These are phyloP conservation scores for Cicer yamashitae DNA, from an alignment of 306 rosid genomes.

Conservation along the genomic window DNA sequence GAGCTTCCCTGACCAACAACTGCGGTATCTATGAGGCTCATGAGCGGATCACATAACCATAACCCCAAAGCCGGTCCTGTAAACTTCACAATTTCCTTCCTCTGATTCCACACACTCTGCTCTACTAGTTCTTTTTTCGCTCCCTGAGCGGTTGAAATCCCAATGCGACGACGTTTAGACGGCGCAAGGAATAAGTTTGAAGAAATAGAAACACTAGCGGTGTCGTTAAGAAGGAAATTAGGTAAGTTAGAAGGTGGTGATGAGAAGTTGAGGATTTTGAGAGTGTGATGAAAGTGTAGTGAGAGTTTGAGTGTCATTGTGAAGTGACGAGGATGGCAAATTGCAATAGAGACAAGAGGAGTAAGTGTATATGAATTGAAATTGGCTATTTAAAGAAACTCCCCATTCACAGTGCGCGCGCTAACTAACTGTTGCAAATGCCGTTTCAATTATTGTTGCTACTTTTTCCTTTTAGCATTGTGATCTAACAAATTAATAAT, in stretches of 20 bases:
- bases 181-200: slow-evolving; percentile 34
- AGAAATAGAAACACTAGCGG: slow-evolving; percentile 1
- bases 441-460: background rate
- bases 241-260: slow-evolving; percentile 40
- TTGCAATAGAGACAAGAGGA: background rate
- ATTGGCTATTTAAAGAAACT: background rate
- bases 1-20: slow-evolving; percentile 92
- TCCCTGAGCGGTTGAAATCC: slow-evolving; percentile 34
- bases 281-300: slow-evolving; percentile 23
- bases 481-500: background rate
- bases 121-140: slow-evolving; percentile 52
- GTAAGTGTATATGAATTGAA: background rate
- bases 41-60: slow-evolving; percentile 84
- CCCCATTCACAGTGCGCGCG: background rate
- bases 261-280: slow-evolving; percentile 39
- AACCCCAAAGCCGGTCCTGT: slow-evolving; percentile 83
- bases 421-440: background rate
- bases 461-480: background rate
- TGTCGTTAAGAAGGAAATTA: background rate
- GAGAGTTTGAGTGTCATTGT: slow-evolving; percentile 49
- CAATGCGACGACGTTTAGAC: slow-evolving; percentile 3
- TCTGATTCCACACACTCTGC: slow-evolving; percentile 65
- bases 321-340: slow-evolving; percentile 7
- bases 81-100: slow-evolving; percentile 70
- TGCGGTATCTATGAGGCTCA: slow-evolving; percentile 90